Conservation (phyloP, 139 green algal species). For the Tetraselmis chui region DNA sequence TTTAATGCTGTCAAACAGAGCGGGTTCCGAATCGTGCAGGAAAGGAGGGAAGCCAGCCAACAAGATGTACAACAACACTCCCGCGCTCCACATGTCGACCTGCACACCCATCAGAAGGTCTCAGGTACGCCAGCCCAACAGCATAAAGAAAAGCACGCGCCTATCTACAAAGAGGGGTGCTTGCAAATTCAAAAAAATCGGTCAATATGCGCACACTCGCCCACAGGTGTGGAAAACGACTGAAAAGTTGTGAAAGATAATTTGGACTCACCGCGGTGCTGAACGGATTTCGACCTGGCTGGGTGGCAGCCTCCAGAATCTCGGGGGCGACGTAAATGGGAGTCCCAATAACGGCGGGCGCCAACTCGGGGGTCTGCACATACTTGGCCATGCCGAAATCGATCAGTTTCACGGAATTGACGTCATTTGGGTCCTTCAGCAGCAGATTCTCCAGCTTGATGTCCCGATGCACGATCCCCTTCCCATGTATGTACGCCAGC, state of each 20-base stretch:
- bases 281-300: not conserved
- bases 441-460: not conserved
- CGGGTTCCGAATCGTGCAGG: constrained; percentile 74
- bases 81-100: constrained; percentile 69
- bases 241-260: too few relatives aligned
- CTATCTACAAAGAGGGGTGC: too few relatives aligned
- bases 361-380: not conserved
- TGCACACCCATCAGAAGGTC: too few relatives aligned
- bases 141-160: too few relatives aligned
- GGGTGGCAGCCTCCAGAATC: not conserved
- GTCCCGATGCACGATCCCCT: not conserved
- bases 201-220: too few relatives aligned
- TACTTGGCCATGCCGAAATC: not conserved
- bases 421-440: not conserved
- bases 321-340: not conserved
- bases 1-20: constrained; percentile 81
- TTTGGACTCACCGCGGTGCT: too few relatives aligned
- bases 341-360: not conserved
- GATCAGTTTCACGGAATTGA: not conserved
- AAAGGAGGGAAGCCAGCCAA: constrained; percentile 88
- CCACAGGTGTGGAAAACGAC: too few relatives aligned
- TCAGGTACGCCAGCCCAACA: too few relatives aligned
- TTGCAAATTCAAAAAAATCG: too few relatives aligned
- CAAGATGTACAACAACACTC: constrained; percentile 72
- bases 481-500: not conserved